Evolutionary conservation across 2,329 filamentous ascomycete species (phyloP), one percentile per base, ranked within the genome.

Genomic region (Drechslerella dactyloides): DNA sequence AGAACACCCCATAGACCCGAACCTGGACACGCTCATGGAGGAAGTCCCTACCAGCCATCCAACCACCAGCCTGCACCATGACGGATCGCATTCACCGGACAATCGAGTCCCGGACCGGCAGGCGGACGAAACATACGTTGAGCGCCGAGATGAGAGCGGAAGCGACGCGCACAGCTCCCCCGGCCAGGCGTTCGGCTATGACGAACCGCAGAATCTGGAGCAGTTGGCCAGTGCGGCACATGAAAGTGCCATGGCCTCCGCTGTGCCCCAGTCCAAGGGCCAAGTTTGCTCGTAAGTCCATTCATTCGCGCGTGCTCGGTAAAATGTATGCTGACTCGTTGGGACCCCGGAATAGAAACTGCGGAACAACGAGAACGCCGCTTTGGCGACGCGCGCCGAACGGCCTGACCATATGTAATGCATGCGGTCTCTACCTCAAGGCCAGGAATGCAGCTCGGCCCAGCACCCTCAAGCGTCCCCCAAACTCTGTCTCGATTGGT

Each of bases 341-440:
- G 21, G 37, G 2, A 24, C 35, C 17, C 24, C 19, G 10, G 23
- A 8, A 59, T 75, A 99, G 94, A 79, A 99, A 99, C 80, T 99
- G 94, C 79, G 89, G 89, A 66, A 97, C 94, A 15, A 97, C 92
- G 58, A 88, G 90, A 79, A 99, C 94, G 52, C 94, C 94, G 23
- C 82, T 99, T 40, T 99, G 94, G 94, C 87, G 94, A 78, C 87
- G 94, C 77, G 96, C 93, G 15, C 93, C 93, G 0, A 88, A 93
- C 77, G 94, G 94, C 30, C 90, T 91, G 61, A 97, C 92, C 27
- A 97, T 99, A 70, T 99, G 94, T 82, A 99, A 99, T 81, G 94
- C 94, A 4, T 99, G 94, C 78, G 94, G 94, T 46, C 84, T 99
- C 15, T 99, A 99, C 79, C 84, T 91, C 74, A 97, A 97, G 80